A percentile compares a stretch with the other conserved stretches of the same genome.
Evolutionary conservation across 768 basidiomycete genomes (phyloP).

Genomic region (Naganishia kalamii): DNA sequence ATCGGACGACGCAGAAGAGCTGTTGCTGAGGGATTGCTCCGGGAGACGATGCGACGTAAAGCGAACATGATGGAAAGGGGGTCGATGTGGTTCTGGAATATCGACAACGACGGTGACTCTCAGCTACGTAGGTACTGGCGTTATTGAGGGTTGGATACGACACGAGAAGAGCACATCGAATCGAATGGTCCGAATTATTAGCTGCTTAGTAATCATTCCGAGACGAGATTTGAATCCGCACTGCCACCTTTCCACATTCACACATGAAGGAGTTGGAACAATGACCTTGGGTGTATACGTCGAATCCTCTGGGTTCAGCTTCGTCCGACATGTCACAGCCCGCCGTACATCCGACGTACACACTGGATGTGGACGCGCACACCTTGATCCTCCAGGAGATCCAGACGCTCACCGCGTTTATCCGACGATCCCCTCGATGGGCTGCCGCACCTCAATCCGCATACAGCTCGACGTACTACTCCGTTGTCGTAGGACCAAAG

Average conservation of each 20-base stretch:
- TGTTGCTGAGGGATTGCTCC: neutral
- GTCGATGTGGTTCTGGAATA: too few species aligned
- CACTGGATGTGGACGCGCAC: conserved; percentile 33
- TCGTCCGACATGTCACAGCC: neutral
- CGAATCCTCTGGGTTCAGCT: neutral
- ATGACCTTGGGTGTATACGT: too few species aligned
- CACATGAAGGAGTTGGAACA: too few species aligned
- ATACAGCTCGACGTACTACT: conserved; percentile 30
- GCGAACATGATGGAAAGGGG: neutral
- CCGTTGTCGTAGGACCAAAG: conserved; percentile 10
- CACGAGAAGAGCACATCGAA: too few species aligned
- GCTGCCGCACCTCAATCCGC: conserved; percentile 53
- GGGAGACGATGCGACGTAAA: neutral
- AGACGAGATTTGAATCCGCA: too few species aligned
- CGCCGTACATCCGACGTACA: conserved; percentile 18
- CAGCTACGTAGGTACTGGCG: too few species aligned
- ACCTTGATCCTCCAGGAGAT: conserved; percentile 77
- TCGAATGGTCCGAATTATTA: too few species aligned
- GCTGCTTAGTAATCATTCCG: too few species aligned
- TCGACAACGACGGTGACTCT: too few species aligned
- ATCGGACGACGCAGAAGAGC: neutral
- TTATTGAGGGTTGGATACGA: too few species aligned
- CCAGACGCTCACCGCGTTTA: conserved; percentile 78
- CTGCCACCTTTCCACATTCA: too few species aligned
- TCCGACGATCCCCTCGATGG: conserved; percentile 99